phyloP scores from a whole-genome alignment of 2,329 filamentous ascomycete genomes.

The Venturia carpophila region DNA sequence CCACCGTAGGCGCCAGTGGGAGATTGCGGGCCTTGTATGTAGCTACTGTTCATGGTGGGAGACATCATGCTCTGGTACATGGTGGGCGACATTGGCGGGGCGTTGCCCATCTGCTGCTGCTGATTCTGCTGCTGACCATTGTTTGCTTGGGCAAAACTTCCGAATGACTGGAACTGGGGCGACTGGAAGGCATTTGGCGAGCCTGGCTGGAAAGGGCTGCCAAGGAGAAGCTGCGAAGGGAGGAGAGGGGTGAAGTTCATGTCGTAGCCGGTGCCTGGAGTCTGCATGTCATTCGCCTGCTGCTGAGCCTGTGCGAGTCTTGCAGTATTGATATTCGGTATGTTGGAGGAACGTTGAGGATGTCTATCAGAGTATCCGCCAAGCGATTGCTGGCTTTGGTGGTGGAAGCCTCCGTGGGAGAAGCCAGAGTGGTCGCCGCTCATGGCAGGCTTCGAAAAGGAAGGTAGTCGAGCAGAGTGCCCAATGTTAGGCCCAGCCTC shows the following conservation, averaged over 20 bases:
- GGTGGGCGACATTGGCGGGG: constrained; percentile 68
- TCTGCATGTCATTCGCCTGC: constrained; percentile 66
- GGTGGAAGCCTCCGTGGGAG: constrained; percentile 77
- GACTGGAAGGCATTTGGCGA: constrained; percentile 84
- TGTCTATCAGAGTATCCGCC: constrained; percentile 81
- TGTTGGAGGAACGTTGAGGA: constrained; percentile 67
- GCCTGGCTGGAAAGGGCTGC: constrained; percentile 93
- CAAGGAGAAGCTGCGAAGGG: constrained; percentile 86
- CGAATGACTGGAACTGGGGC: constrained; percentile 81
- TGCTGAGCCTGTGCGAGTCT: constrained; percentile 49
- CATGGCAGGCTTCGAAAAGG: constrained; percentile 71
- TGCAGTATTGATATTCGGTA: constrained; percentile 88
- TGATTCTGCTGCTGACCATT: constrained; percentile 50
- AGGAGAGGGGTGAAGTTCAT: constrained; percentile 98
- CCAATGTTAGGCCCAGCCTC: constrained; percentile 55
- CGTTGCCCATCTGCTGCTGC: constrained; percentile 59
- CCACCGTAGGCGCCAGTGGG: constrained; percentile 69
- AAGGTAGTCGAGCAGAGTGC: constrained; percentile 49
- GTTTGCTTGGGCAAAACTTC: constrained; percentile 41
- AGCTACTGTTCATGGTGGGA: constrained; percentile 73
- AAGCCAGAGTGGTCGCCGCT: constrained; percentile 72
- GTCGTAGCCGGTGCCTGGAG: constrained; percentile 81
- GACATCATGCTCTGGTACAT: constrained; percentile 80
- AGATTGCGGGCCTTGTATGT: constrained; percentile 74
- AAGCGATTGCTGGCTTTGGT: constrained; percentile 64